phyloP scores from a whole-genome alignment of 768 basidiomycete genomes.

The Xerocomus brunneocitrinus region DNA sequence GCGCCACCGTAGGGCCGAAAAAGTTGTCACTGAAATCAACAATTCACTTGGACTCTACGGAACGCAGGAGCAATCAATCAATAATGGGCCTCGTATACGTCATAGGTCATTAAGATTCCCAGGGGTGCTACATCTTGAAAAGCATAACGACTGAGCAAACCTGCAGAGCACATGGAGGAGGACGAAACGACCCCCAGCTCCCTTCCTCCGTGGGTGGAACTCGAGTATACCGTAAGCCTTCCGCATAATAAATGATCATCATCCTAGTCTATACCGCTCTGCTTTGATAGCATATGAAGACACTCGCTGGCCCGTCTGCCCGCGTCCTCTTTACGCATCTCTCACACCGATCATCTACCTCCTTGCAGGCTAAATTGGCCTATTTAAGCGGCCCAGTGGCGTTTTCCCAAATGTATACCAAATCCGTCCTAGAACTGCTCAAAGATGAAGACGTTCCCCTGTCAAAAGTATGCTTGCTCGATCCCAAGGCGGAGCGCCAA shows the following conservation, averaged over 20 bases:
- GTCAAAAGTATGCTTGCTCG: constrained; percentile 82
- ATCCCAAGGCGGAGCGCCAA: constrained; percentile 73
- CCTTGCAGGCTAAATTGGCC: constrained; percentile 37
- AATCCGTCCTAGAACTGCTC: constrained; percentile 15
- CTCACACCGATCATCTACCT: constrained; percentile 61
- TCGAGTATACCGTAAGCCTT: constrained; percentile 75
- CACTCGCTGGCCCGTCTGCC: constrained; percentile 59
- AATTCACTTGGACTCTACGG: too few relatives aligned
- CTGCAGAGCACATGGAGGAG: constrained; percentile 89
- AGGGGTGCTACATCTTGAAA: neutral
- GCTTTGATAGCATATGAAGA: constrained; percentile 70
- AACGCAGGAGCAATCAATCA: neutral
- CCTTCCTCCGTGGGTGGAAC: constrained; percentile 85
- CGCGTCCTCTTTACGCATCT: constrained; percentile 83
- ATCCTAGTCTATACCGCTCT: neutral
- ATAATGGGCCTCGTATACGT: constrained; percentile 49
- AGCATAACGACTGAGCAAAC: constrained; percentile 1
- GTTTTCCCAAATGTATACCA: constrained; percentile 24
- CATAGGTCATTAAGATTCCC: constrained; percentile 41
- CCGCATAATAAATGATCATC: neutral
- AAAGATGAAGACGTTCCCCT: constrained; percentile 31
- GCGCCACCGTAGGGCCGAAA: too few relatives aligned
- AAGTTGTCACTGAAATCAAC: too few relatives aligned
- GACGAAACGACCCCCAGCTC: constrained; percentile 72
- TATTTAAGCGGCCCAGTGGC: constrained; percentile 12